These are phyloP conservation scores for Rosa rugosa DNA, from an alignment of 306 rosid genomes.

Conservation along the genomic window DNA sequence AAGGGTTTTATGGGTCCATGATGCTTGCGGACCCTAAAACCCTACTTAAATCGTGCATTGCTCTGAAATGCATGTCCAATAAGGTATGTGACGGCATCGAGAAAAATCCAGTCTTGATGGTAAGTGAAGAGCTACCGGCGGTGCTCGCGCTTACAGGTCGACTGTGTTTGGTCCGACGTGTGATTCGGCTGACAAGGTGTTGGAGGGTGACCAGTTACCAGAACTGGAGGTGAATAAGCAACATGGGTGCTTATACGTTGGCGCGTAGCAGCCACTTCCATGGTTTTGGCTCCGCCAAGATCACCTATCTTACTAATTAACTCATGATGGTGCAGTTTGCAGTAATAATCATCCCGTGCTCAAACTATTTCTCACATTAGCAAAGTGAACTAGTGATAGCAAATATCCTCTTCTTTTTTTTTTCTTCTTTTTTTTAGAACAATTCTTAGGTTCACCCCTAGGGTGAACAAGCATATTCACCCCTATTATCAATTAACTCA, in stretches of 20 bases:
- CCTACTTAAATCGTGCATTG: neutral
- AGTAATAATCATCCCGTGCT: too few species aligned
- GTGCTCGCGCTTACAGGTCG: neutral
- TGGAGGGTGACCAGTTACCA: slow-evolving; percentile 17
- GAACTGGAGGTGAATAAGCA: slow-evolving; percentile 42
- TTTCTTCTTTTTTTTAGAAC: too few species aligned
- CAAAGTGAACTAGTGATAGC: too few species aligned
- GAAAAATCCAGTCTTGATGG: neutral
- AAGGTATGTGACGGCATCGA: neutral
- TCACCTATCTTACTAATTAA: slow-evolving; percentile 24
- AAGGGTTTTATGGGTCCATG: neutral
- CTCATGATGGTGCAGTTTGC: too few species aligned
- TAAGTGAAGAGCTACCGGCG: neutral
- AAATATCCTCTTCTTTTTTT: too few species aligned
- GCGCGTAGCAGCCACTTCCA: slow-evolving; percentile 49
- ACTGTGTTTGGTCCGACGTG: slow-evolving; percentile 70
- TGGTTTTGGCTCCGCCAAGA: slow-evolving; percentile 44
- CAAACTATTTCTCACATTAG: too few species aligned
- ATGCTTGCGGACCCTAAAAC: slow-evolving; percentile 15
- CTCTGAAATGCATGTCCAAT: neutral
- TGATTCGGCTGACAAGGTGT: slow-evolving; percentile 47
- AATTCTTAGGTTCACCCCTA: too few species aligned
- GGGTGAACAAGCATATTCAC: too few species aligned
- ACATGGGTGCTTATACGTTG: slow-evolving; percentile 60
- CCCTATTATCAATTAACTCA: too few species aligned